These are phyloP conservation scores for Syncephalastrum sp. DNA, from an alignment of 371 early-diverging fungal genomes.

Conservation along the genomic window DNA sequence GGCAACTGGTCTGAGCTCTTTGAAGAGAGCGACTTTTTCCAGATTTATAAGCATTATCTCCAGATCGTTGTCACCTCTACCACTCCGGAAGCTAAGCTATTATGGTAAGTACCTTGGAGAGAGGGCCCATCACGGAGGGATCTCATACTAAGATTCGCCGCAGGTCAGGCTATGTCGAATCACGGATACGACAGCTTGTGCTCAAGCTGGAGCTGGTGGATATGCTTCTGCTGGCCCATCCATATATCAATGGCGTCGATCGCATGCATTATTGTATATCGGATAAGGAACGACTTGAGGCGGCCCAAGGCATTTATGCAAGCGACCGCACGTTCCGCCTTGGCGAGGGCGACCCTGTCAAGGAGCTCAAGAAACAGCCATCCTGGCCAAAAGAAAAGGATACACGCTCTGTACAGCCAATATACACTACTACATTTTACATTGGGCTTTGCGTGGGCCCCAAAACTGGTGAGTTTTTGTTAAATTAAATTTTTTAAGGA, in stretches of 20 bases:
- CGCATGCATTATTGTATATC: constrained; percentile 57
- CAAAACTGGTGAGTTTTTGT: constrained; percentile 36
- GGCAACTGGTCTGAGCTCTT: constrained; percentile 70
- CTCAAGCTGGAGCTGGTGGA: constrained; percentile 84
- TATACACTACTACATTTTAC: constrained; percentile 83
- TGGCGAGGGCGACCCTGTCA: constrained; percentile 26
- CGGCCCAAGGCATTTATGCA: constrained; percentile 59
- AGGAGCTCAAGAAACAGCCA: constrained; percentile 24
- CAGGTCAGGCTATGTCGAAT: constrained; percentile 92
- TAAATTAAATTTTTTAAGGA: neutral
- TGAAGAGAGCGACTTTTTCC: constrained; percentile 87
- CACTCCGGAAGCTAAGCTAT: constrained; percentile 66
- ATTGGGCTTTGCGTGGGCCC: constrained; percentile 74
- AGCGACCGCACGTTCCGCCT: constrained; percentile 30
- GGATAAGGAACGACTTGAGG: constrained; percentile 63
- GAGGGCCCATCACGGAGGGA: constrained; percentile 3
- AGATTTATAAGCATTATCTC: constrained; percentile 85
- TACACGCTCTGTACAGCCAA: constrained; percentile 19
- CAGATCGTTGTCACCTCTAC: constrained; percentile 83
- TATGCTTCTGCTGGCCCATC: constrained; percentile 79
- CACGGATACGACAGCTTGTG: constrained; percentile 89
- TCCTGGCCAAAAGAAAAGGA: constrained; percentile 17
- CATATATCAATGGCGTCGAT: constrained; percentile 87
- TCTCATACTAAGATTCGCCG: neutral
- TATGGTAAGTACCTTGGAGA: constrained; percentile 46